Base-by-base conservation (phyloP, 768 basidiomycete species). In the Xanthoconium stramineum region DNA sequence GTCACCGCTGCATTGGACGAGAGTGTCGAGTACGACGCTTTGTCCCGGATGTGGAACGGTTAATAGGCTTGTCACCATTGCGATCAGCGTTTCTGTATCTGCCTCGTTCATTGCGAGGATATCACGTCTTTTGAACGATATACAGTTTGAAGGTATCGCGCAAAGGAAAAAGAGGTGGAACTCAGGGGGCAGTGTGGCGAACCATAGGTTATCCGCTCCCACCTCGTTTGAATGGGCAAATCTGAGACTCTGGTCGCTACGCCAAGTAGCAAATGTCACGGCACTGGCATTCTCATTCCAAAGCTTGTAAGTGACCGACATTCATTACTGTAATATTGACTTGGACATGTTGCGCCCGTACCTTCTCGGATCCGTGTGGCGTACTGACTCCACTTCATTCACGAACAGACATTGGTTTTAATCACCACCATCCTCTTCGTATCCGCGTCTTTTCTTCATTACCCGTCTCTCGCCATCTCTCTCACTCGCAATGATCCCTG, bases 81-180 rank as follows among this genome's bases (percentile, higher is more conserved):
- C 87, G 42, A 91, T 74, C 35, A 90, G 75, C 8, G 75, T 82
- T 32, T 91, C 89, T 0, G 86, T 91, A 70, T 89, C 86, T 10
- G 38, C 46, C 32, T 60, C 65, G 8, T 50, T 60, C 70, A 73
- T 73, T 20, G 43, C 39, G 42, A 32, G n/a, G 35, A 4, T 12
- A 6, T 5, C n/a, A 5, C 8, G 33, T 8, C 8, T 12, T 8
- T 6, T 6, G 33, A 35, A 35, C 33, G 33, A 24, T 24, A 24
- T 24, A 24, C 24, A 24, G 24, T 24, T 24, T 24, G 24, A 24
- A 17, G 24, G 15, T 30, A 39, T 40, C 29, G 30, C 6, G 39
- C 29, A 28, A n/a, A 20, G n/a, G 13, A 17, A 20, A 32, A 37
- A 28, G n/a, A 24, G 13, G 50, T 29, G 11, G 43, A 24, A 39